Evolutionary conservation across 2,329 filamentous ascomycete genomes (phyloP), one percentile per base, ranked within the genome.

Genomic region (Aspergillus pseudoglaucus): DNA sequence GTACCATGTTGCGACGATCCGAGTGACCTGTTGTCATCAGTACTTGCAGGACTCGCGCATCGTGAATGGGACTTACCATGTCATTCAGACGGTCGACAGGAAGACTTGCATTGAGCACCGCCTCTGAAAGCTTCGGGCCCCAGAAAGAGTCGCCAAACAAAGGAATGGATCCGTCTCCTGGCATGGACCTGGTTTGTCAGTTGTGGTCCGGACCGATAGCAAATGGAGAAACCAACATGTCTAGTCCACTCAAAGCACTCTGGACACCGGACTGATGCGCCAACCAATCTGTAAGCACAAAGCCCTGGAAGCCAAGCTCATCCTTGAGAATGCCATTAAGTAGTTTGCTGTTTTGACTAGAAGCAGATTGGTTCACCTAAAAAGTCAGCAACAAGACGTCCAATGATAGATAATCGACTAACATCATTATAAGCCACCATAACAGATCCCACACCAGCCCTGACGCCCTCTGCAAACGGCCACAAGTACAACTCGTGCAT

Each of bases 291-390:
- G 80, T 83, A 71, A 87, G 81, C 20, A 87, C 79, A 55, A 70
- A 83, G 59, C 85, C 85, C 55, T 87, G 83, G 55, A 88, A 88
- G 0, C 83, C 83, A 43, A 88, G 73, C 65, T 89, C 85, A 41
- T 85, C 83, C 57, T 89, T 89, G 7, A 88, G 70, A 3, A 89
- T 71, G 0, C 80, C 82, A 53, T 88, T 88, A 46, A 86, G 73
- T 12, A 83, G 67, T 59, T 83, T 83, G 51, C 80, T 82, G 59
- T 88, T 88, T 50, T 84, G 81, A 48, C 81, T 86, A 4, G 76
- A 75, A 14, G 84, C 81, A 0, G 80, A 83, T 44, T 82, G 80
- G 58, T 87, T 87, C 47, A 86, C 74, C 73, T 81, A 52, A 23
- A 18, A 1, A 8, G 2, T 2, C 20, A 14, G 18, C 18, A 18